Base-by-base conservation (phyloP, 1,284 basidiomycete genomes). In the Termitomyces sp. region DNA sequence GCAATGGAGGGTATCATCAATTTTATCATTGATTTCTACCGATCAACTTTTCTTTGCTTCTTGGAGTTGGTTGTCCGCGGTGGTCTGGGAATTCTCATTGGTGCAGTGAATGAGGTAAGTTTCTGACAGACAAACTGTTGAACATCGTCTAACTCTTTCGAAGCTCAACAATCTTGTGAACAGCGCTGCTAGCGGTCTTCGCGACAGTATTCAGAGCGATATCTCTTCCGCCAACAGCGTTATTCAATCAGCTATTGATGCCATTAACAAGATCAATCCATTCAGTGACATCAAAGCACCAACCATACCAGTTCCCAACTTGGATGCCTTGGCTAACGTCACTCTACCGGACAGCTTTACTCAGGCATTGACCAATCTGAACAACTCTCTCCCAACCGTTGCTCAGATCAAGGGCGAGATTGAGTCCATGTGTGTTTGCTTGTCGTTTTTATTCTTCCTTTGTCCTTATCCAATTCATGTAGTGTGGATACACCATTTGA, bases 11-110 rank as follows among this genome's bases (percentile, higher is more conserved):
- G 77, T 1, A 83, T 96, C 60, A 87, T 96, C 69, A 89, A 91
- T 60, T 98, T 97, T 69, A 81, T 97, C 54, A 83, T 97, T 61
- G 88, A 94, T 70, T 83, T 88, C 49, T 99, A 97, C 67, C 85
- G 93, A 35, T 93, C 91, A 3, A 86, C 94, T 1, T 85, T 97
- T 60, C 76, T 97, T 46, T 98, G 95, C 70, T 93, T 96, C 58
- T 73, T 97, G 58, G 92, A 97, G 71, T 77, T 98, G 43, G 83
- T 92, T 11, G 86, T 99, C 2, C 81, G 86, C 19, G 93, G 93
- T 13, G 84, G 81, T 1, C 74, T 99, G 34, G 78, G 84, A 24
- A 72, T 97, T 46, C 70, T 97, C 16, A 92, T 97, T 49, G 76
- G 73, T 43, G 92, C 91, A 5, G 88, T 93, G 1, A 72, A 90